Percentiles rank a stretch among this genome's conserved stretches.
Evolutionary conservation across 257 asterid species (phyloP).

Genomic region (Jasminum sambac): DNA sequence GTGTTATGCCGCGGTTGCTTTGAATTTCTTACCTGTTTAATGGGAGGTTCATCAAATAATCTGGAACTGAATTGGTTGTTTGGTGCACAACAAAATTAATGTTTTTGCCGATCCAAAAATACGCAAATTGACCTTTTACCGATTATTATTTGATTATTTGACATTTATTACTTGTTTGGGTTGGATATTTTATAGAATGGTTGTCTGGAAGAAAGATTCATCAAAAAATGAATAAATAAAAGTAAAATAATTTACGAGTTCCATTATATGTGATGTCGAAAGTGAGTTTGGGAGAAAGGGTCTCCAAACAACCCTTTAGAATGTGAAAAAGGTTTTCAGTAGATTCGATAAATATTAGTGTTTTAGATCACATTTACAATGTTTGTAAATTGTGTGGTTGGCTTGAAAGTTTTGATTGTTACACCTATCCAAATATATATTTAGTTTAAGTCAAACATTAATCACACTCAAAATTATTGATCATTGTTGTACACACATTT

Average conservation of each 20-base stretch:
- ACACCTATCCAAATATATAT: not conserved
- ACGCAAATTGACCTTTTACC: not conserved
- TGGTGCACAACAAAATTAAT: not conserved
- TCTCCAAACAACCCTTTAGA: not conserved
- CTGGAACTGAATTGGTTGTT: not conserved
- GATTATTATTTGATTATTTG: not conserved
- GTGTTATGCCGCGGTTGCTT: not conserved
- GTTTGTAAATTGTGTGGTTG: not conserved
- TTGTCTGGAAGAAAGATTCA: too few species aligned
- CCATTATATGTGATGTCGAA: too few species aligned
- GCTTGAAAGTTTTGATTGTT: not conserved
- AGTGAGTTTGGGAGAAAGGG: too few species aligned
- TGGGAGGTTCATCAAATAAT: not conserved
- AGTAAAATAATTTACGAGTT: too few species aligned
- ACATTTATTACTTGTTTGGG: not conserved
- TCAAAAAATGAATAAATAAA: too few species aligned
- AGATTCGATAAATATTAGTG: not conserved
- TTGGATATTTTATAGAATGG: too few species aligned
- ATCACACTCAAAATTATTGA: too few species aligned
- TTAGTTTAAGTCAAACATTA: too few species aligned
- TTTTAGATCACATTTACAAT: not conserved
- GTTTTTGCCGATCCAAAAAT: not conserved
- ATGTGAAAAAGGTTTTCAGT: not conserved
- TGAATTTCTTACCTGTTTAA: not conserved
- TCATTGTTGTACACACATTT: too few species aligned